Evolutionary conservation across 1,284 basidiomycete genomes (phyloP), one percentile per base, ranked within the genome.

Genomic region (Cronartium quercuum): DNA sequence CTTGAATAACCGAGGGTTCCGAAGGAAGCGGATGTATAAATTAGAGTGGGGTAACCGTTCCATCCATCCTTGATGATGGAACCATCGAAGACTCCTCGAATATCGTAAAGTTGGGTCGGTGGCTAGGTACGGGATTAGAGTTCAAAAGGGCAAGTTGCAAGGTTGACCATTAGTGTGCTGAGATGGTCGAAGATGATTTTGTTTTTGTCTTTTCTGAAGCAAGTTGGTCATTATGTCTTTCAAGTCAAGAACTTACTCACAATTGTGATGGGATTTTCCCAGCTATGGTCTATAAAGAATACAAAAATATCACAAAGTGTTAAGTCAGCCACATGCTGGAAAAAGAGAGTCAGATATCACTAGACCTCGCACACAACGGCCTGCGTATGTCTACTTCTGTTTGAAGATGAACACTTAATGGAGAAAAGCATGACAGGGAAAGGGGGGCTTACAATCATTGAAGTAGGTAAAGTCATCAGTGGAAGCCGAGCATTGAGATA

Each of bases 71-170:
- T 66, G 42, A 79, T 70, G 18, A 79, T 78, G 0, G 68, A 70
- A 10, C 78, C 78, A 51, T 79, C 78, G 51, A 79, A 79, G 6
- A 79, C 78, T 12, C 78, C 78, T 7, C 78, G 76, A 64, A 78
- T 79, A 42, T 79, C 78, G 73, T 78, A 79, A 34, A 77, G 41
- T 24, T 75, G 64, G 12, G 61, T 68, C 29, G 78, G 77, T 55
- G 44, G 75, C 77, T 77, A 57, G 15, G 6, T 4, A n/a, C 12
- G 47, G 7, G 1, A 47, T n/a, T n/a, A 44, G 9, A 13, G 24
- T 21, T 15, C 40, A 34, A 34, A 3, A 2, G 35, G 2, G 37
- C 10, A 1, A n/a, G n/a, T n/a, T n/a, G n/a, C n/a, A n/a, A n/a
- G n/a, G n/a, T n/a, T n/a, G n/a, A n/a, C n/a, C n/a, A n/a, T n/a